These are phyloP conservation scores for Hypholoma sublateritium DNA, from an alignment of 768 basidiomycete species.

Conservation along the genomic window DNA sequence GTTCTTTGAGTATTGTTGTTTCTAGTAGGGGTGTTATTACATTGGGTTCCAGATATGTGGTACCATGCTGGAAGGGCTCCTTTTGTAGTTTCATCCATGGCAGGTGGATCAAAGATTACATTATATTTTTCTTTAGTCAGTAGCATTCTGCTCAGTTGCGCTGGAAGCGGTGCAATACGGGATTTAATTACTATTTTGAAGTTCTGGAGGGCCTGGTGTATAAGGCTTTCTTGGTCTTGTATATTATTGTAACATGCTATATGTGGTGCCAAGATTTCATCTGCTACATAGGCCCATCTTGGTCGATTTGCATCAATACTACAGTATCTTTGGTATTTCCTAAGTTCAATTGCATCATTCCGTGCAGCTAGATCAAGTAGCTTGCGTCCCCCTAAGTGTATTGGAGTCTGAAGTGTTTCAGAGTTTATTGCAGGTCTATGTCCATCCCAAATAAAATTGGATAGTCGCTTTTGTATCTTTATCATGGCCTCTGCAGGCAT, in stretches of 20 bases:
- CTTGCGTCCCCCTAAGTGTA: conserved; percentile 17
- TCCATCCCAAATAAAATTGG: conserved; percentile 27
- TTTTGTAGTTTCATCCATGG: background rate
- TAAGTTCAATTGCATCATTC: conserved; percentile 21
- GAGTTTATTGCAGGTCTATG: conserved; percentile 13
- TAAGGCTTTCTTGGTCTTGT: background rate
- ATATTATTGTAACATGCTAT: background rate
- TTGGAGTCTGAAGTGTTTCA: conserved; percentile 16
- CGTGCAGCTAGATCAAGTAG: conserved; percentile 18
- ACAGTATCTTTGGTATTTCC: background rate
- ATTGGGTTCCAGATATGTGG: conserved; percentile 14
- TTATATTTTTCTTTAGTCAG: background rate
- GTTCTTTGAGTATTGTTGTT: background rate
- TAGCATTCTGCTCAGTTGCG: background rate
- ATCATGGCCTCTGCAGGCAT: conserved; percentile 30
- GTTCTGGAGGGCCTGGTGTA: background rate
- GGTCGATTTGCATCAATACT: background rate
- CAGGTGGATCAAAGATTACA: background rate
- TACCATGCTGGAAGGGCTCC: background rate
- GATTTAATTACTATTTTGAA: background rate
- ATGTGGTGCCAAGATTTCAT: background rate
- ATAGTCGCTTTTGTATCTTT: conserved; percentile 15
- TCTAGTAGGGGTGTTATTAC: background rate
- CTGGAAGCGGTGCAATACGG: background rate
- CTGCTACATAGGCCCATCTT: background rate